Evolutionary conservation across 208 protist species (phyloP).

Genomic region (Leishmania tarentolae): DNA sequence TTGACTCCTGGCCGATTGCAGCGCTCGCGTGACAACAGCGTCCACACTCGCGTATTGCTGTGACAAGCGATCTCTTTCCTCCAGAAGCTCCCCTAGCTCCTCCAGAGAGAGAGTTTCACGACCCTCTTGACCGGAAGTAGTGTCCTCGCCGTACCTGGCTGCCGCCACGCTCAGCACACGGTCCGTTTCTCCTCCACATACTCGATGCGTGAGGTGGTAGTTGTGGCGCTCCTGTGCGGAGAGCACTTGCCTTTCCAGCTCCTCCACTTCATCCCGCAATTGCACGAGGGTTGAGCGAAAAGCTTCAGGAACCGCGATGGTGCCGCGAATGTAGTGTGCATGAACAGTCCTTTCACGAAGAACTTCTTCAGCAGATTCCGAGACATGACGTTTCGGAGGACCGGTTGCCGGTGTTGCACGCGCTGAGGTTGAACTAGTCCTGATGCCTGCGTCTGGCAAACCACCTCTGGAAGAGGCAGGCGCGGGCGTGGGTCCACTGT

Average conservation of each 20-base stretch:
- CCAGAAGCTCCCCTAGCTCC: slow-evolving; percentile 60
- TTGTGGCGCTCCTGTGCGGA: slow-evolving; percentile 47
- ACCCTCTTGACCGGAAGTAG: not conserved
- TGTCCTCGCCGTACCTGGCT: not conserved
- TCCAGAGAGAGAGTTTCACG: slow-evolving; percentile 50
- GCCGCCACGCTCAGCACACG: not conserved
- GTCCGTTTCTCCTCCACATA: not conserved
- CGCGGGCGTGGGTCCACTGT: not conserved
- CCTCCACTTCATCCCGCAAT: slow-evolving; percentile 54
- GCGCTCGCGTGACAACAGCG: slow-evolving; percentile 24
- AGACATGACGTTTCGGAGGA: not conserved
- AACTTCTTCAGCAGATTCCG: not conserved
- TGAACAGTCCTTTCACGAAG: slow-evolving; percentile 14
- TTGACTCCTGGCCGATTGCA: not conserved
- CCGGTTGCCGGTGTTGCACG: not conserved
- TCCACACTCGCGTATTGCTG: slow-evolving; percentile 43
- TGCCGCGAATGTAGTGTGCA: slow-evolving; percentile 32
- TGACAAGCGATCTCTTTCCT: slow-evolving; percentile 64
- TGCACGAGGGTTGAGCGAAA: slow-evolving; percentile 29
- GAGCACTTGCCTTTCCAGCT: slow-evolving; percentile 46
- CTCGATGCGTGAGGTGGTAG: slow-evolving; percentile 31
- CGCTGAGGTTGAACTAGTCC: not conserved
- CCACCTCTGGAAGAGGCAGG: not conserved
- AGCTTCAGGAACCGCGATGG: slow-evolving; percentile 32
- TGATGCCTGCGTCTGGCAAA: not conserved